A percentile compares a stretch with the other conserved stretches of the same genome.
These are phyloP conservation scores for Brassica balearica DNA, from an alignment of 441 rosid genomes.

Conservation along the genomic window DNA sequence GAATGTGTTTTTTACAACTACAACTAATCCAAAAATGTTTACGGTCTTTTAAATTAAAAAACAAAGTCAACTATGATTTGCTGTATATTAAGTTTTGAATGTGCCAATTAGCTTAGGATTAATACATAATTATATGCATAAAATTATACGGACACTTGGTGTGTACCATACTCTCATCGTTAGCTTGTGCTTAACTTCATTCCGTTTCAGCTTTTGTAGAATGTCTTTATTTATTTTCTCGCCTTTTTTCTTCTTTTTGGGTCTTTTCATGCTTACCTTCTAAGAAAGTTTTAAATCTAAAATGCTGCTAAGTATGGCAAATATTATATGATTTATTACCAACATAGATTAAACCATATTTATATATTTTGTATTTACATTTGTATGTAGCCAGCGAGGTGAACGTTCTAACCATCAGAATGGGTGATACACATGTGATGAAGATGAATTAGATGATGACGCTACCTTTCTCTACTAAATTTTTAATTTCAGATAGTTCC, in stretches of 20 bases:
- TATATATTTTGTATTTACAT: not conserved
- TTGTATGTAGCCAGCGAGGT: slow-evolving; percentile 28
- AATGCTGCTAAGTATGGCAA: slow-evolving; percentile 1
- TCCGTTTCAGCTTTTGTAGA: slow-evolving; percentile 46
- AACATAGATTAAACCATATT: slow-evolving; percentile 1
- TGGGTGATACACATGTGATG: slow-evolving; percentile 40
- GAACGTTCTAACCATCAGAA: slow-evolving; percentile 39
- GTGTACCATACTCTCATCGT: slow-evolving; percentile 25
- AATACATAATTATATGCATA: not conserved
- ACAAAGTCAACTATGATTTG: slow-evolving; percentile 44
- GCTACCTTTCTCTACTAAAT: slow-evolving; percentile 10
- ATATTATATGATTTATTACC: not conserved
- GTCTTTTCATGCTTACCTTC: slow-evolving; percentile 45
- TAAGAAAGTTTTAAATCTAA: slow-evolving; percentile 12
- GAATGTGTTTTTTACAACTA: slow-evolving; percentile 43
- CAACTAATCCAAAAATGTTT: slow-evolving; percentile 41
- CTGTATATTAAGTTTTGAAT: slow-evolving; percentile 36
- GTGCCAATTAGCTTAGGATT: slow-evolving; percentile 32
- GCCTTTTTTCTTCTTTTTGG: slow-evolving; percentile 31
- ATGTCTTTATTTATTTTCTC: slow-evolving; percentile 40
- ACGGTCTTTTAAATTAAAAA: slow-evolving; percentile 24
- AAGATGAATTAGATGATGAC: slow-evolving; percentile 25
- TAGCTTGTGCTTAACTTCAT: slow-evolving; percentile 46
- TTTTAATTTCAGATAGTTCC: slow-evolving; percentile 39
- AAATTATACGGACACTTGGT: slow-evolving; percentile 11